Evolutionary conservation across 2,329 filamentous ascomycete species (phyloP).

Genomic region (Eutypa lata): DNA sequence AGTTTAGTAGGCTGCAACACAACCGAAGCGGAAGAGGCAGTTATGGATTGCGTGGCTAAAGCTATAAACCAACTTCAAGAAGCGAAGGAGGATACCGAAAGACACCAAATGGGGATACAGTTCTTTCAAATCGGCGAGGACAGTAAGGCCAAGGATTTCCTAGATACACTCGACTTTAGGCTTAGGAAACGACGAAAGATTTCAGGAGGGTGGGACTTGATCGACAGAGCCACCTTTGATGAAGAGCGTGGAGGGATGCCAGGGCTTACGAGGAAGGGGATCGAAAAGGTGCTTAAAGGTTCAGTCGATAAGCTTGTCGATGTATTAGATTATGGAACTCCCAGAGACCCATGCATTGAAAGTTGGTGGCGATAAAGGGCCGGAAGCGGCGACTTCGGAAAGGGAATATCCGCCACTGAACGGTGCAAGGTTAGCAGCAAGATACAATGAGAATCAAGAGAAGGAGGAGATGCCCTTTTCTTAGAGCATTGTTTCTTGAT

Average conservation of each 20-base stretch:
- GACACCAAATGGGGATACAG: slow-evolving; percentile 86
- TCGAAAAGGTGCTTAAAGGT: slow-evolving; percentile 81
- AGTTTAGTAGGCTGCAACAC: no score
- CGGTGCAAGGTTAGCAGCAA: no score
- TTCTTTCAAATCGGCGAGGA: slow-evolving; percentile 94
- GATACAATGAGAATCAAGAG: no score
- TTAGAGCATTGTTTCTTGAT: no score
- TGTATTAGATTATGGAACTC: slow-evolving; percentile 28
- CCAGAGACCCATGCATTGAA: no score
- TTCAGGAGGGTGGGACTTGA: slow-evolving; percentile 68
- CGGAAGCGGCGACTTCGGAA: no score
- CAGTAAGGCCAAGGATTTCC: slow-evolving; percentile 56
- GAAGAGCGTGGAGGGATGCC: slow-evolving; percentile 39
- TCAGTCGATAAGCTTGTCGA: slow-evolving; percentile 68
- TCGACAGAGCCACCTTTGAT: slow-evolving; percentile 81
- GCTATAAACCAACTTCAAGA: slow-evolving; percentile 51
- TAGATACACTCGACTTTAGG: slow-evolving; percentile 74
- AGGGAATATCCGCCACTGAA: no score
- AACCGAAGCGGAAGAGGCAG: slow-evolving; percentile 69
- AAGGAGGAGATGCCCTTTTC: no score
- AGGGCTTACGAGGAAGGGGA: slow-evolving; percentile 61
- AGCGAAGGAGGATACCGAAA: slow-evolving; percentile 65
- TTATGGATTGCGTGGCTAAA: slow-evolving; percentile 66
- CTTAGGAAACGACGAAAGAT: slow-evolving; percentile 53
- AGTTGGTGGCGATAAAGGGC: no score